Evolutionary conservation across 169 alveolate species (phyloP).

Genomic region (Miamiensis avidus): DNA sequence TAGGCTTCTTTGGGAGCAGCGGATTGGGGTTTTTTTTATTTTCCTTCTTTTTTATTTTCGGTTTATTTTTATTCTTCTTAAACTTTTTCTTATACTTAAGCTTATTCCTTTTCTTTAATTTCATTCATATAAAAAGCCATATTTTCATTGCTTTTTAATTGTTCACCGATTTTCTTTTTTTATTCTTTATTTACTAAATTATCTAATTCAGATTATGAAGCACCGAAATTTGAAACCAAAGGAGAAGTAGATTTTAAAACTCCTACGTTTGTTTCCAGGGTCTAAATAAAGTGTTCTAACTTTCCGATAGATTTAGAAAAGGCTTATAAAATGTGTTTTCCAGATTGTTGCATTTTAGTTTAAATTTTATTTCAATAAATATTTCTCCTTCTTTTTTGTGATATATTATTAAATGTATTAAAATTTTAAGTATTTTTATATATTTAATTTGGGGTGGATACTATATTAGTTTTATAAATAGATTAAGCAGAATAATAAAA

Average conservation of each 20-base stretch:
- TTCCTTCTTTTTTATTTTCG: not conserved
- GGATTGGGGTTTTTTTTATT: too few relatives aligned
- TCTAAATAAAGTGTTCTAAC: conserved; percentile 5
- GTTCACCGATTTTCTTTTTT: conserved; percentile 4
- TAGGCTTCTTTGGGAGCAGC: too few relatives aligned
- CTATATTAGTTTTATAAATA: too few relatives aligned
- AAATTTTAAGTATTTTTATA: too few relatives aligned
- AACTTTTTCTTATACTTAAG: not conserved
- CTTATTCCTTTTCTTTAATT: not conserved
- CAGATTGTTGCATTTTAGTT: too few relatives aligned
- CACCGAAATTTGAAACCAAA: conserved; percentile 2
- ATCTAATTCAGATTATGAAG: not conserved
- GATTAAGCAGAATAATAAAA: too few relatives aligned
- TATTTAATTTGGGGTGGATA: too few relatives aligned
- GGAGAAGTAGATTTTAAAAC: conserved; percentile 6
- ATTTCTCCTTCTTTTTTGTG: too few relatives aligned
- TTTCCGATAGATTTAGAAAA: conserved; percentile 15
- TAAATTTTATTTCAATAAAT: too few relatives aligned
- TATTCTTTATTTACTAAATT: not conserved
- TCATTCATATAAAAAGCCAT: not conserved
- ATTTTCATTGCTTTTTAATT: not conserved
- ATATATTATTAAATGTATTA: too few relatives aligned
- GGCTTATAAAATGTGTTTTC: not conserved
- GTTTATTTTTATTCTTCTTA: conserved; percentile 9
- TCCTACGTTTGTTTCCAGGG: conserved; percentile 21